Evolutionary conservation across 306 rosid species (phyloP), one percentile per base, ranked within the genome.

Genomic region (Rubus parviflorus): DNA sequence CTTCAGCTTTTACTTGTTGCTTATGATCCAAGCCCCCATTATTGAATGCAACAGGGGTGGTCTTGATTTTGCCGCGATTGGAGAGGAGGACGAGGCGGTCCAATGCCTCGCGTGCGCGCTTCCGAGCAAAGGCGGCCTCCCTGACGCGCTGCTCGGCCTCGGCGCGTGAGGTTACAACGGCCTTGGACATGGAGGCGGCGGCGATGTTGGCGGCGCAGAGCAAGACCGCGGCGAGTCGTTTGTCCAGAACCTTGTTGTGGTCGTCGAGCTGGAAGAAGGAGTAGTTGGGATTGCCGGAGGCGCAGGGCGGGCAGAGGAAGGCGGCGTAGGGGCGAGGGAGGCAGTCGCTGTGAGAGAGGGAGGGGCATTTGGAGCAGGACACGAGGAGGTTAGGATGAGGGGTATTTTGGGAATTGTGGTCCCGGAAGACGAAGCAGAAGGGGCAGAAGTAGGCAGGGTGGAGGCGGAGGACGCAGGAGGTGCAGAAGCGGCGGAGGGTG

Each of bases 401-500:
- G 85, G 87, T 8, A 22, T 17, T 58, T 66, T 81, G 68, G 89
- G 37, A 11, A 58, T 30, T 78, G 58, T 76, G 80, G n/a, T 91
- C 89, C 30, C 75, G 86, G 80, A 80, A 84, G 35, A 90, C 87
- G 52, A 91, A 87, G 88, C 98, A 93, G 12, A 51, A 47, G 2
- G 97, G 96, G 81, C 98, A 93, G 72, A 93, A 91, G 16, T 76
- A 81, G 2, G 86, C 72, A 0, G 92, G 97, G 68, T 91, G 90
- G 77, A 90, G 96, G 8, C 85, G 91, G 65, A 93, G 96, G 60
- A 91, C 93, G 75, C 98, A 93, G 14, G 97, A 85, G 20, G 98
- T 93, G 89, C 98, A 93, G 22, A 89, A 75, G 19, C 83, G 91
- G 0, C 93, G 96, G 72, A 83, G 85, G 8, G 45, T 61, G 46